phyloP scores from a whole-genome alignment of 768 basidiomycete genomes.

The Lyophyllum shimeji region DNA sequence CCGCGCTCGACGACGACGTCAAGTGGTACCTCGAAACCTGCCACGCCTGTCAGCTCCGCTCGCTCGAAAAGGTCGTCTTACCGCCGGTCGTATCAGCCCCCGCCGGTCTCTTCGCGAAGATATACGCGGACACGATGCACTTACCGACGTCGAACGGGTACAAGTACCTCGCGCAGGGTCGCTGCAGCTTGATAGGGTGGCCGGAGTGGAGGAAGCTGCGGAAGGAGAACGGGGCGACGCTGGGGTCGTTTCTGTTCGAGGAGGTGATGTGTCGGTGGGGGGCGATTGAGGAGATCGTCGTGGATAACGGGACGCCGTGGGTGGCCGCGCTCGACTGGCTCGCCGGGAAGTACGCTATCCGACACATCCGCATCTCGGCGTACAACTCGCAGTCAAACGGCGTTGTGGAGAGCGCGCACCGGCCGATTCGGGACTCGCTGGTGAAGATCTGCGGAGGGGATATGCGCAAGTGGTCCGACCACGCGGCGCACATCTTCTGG shows the following conservation, averaged over 20 bases:
- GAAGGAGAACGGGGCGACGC: constrained; percentile 17
- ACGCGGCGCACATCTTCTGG: constrained; percentile 27
- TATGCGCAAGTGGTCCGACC: constrained; percentile 29
- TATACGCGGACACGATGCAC: constrained; percentile 30
- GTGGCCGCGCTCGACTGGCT: constrained; percentile 21
- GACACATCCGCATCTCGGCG: constrained; percentile 36
- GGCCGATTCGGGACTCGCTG: constrained; percentile 22
- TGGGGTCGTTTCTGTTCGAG: constrained; percentile 26
- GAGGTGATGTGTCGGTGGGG: constrained; percentile 38
- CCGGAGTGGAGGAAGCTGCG: constrained; percentile 21
- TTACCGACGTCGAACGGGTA: constrained; percentile 20
- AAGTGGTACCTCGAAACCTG: constrained; percentile 31
- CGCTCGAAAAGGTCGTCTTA: constrained; percentile 20
- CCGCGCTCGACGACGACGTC: constrained; percentile 22
- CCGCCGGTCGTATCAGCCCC: constrained; percentile 26
- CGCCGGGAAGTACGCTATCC: constrained; percentile 27
- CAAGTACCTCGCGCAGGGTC: constrained; percentile 24
- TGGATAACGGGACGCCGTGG: constrained; percentile 34
- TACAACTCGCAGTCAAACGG: constrained; percentile 47
- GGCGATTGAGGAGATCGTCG: constrained; percentile 14
- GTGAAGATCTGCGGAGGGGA: constrained; percentile 29
- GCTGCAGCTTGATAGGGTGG: constrained; percentile 21
- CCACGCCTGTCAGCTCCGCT: constrained; percentile 29
- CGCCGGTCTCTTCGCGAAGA: constrained; percentile 22
- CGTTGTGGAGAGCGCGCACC: constrained; percentile 27